Evolutionary conservation across 2,329 filamentous ascomycete species (phyloP).

Genomic region (Aphanoascus verrucosus): DNA sequence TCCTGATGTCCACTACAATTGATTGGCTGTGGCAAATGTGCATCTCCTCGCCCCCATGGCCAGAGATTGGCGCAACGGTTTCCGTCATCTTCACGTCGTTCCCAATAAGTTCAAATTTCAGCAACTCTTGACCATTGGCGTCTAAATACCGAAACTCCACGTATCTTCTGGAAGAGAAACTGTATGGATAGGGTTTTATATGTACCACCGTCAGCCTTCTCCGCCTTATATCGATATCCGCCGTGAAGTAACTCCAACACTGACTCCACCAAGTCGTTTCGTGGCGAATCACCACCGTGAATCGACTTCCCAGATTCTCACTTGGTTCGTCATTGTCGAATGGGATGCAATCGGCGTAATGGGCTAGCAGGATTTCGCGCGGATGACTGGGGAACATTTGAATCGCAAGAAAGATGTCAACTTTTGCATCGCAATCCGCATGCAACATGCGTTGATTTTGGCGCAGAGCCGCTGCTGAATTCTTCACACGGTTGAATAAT

Average conservation of each 20-base stretch:
- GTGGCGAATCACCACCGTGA: neutral
- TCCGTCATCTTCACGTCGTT: too few species aligned
- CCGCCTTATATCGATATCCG: neutral
- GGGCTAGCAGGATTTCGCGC: neutral
- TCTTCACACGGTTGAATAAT: neutral
- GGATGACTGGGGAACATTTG: neutral
- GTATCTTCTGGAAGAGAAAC: neutral
- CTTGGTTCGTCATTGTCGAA: neutral
- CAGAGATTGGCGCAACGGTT: neutral
- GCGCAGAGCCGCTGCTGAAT: neutral
- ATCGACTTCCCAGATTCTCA: neutral
- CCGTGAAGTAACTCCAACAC: neutral
- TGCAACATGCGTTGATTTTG: neutral
- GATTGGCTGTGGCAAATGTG: neutral
- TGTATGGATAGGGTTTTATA: neutral
- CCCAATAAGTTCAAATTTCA: neutral
- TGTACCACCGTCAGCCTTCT: neutral
- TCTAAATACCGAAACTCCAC: neutral
- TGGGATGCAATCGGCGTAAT: constrained; percentile 2
- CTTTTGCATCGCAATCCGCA: neutral
- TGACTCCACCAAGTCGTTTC: neutral
- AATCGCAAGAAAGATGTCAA: constrained; percentile 3
- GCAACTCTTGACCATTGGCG: neutral
- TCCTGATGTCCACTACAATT: neutral
- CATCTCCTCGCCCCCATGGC: neutral